Evolutionary conservation across 495 filamentous ascomycete genomes (phyloP).

Genomic region (Podospora anserina): DNA sequence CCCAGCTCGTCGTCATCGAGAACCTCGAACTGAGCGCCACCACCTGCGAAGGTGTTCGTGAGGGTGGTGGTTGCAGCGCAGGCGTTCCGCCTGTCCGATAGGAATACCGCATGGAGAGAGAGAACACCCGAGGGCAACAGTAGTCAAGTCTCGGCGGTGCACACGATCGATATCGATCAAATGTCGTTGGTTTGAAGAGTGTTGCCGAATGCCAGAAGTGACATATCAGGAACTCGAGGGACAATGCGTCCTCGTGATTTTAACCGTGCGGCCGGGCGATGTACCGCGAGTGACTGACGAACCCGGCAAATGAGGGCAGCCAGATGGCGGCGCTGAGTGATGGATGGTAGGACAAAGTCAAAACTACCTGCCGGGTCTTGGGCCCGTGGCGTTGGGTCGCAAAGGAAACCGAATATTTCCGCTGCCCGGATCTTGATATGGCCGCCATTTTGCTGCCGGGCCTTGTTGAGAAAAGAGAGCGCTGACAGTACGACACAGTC

Average conservation of each 20-base stretch:
- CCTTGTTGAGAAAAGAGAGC: neutral
- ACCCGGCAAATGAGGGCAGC: conserved; percentile 4
- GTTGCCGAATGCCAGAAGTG: conserved; percentile 1
- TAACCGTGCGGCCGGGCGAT: conserved; percentile 5
- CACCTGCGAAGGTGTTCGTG: neutral
- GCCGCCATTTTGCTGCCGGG: neutral
- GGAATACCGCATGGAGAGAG: neutral
- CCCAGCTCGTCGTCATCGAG: neutral
- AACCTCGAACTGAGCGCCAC: conserved; percentile 12
- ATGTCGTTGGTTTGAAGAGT: neutral
- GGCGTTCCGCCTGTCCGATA: neutral
- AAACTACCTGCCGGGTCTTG: conserved; percentile 4
- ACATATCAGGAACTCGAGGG: neutral
- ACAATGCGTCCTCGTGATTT: conserved; percentile 3
- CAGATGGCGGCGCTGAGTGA: neutral
- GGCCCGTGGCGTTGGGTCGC: conserved; percentile 4
- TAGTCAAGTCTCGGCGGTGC: neutral
- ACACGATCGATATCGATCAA: neutral
- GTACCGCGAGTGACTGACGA: neutral
- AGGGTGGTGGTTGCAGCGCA: neutral
- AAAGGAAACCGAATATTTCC: conserved; percentile 11
- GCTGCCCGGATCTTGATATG: neutral
- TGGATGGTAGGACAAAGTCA: conserved; percentile 8
- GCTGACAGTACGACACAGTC: conserved; percentile 10
- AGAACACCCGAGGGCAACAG: neutral